Conservation (phyloP, 345 rosid genomes). For the Euclidium syriacum region DNA sequence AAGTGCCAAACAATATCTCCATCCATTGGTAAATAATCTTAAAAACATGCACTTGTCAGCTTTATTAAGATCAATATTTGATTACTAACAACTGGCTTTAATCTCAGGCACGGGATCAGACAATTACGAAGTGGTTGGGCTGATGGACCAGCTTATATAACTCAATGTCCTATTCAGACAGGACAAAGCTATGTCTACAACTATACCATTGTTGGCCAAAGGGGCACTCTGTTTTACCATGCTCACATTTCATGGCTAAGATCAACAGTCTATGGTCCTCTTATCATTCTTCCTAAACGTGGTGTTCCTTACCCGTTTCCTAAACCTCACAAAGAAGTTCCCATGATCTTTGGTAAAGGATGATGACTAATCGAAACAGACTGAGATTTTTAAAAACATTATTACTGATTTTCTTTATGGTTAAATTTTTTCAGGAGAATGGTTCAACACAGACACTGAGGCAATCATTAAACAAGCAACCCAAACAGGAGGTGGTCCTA, state of each 20-base stretch:
- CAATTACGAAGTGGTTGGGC: constrained; percentile 77
- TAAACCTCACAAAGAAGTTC: constrained; percentile 72
- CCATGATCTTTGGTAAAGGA: constrained; percentile 58
- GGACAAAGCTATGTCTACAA: constrained; percentile 59
- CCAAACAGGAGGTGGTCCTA: constrained; percentile 71
- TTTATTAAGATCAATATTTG: background rate
- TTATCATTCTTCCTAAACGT: constrained; percentile 60
- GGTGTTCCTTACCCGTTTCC: constrained; percentile 64
- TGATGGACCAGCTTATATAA: constrained; percentile 71
- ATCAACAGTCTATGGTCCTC: constrained; percentile 65
- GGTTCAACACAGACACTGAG: constrained; percentile 70
- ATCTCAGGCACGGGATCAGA: constrained; percentile 63
- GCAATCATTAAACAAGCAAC: constrained; percentile 64
- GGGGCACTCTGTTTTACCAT: constrained; percentile 74
- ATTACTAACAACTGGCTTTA: constrained; percentile 11
- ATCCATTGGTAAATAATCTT: constrained; percentile 53
- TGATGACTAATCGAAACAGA: background rate
- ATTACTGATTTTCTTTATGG: background rate
- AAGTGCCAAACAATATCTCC: constrained; percentile 58
- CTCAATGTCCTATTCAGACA: constrained; percentile 76
- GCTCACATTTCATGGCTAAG: constrained; percentile 80
- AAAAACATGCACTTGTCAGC: background rate
- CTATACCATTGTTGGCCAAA: constrained; percentile 65
- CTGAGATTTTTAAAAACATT: background rate
- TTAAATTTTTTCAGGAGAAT: constrained; percentile 54